Conservation (phyloP, 768 basidiomycete genomes). For the Mycena metata region DNA sequence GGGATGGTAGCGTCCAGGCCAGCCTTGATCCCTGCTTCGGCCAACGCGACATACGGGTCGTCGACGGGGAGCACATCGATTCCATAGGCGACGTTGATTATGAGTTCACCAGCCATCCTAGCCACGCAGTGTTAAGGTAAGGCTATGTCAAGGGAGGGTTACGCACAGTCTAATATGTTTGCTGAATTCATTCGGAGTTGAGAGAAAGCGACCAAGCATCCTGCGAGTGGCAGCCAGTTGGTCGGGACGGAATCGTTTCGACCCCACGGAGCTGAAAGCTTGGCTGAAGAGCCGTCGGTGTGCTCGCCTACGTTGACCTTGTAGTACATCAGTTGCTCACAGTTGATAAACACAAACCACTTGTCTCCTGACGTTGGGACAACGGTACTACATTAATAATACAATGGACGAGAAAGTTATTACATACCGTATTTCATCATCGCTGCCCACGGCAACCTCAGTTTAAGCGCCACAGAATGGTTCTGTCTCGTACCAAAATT, state of each 20-base stretch:
- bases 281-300: conserved; percentile 40
- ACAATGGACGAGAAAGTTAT: not conserved
- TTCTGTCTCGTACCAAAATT: not conserved
- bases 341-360: not conserved
- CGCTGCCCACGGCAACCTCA: not conserved
- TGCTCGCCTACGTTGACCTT: conserved; percentile 34
- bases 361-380: conserved; percentile 35
- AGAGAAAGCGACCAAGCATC: conserved; percentile 39
- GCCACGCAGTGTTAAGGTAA: not conserved
- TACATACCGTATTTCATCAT: conserved; percentile 34
- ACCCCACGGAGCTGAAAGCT: conserved; percentile 38
- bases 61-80: conserved; percentile 39
- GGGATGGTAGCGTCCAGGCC: conserved; percentile 32
- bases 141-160: not conserved
- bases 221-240: conserved; percentile 35
- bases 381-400: no score
- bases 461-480: not conserved
- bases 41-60: conserved; percentile 43
- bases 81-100: conserved; percentile 44
- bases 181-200: conserved; percentile 35
- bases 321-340: no score
- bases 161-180: conserved; percentile 40
- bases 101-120: conserved; percentile 42
- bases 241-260: conserved; percentile 33
- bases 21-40: conserved; percentile 35